These are phyloP conservation scores for Colletotrichum sp. DNA, from an alignment of 2,329 filamentous ascomycete species.

Conservation along the genomic window DNA sequence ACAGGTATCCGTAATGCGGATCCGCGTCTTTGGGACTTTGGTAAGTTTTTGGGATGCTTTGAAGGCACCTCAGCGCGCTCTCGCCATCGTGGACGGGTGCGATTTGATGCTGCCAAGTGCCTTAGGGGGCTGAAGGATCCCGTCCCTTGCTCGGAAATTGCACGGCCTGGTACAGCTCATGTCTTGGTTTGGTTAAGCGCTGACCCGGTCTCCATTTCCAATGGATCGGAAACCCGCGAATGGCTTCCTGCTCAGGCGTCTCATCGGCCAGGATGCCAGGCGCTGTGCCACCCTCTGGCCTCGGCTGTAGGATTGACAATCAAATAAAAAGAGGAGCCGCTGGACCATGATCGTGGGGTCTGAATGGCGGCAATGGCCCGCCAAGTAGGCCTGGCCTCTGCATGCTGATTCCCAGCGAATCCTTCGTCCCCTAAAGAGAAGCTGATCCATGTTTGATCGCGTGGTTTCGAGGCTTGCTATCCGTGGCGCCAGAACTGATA, in stretches of 20 bases:
- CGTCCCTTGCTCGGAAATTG: background rate
- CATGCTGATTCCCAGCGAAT: background rate
- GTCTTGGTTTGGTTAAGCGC: constrained; percentile 11
- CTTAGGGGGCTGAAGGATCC: background rate
- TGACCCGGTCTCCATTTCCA: background rate
- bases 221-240: background rate
- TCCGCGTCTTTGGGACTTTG: background rate
- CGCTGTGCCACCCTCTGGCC: background rate
- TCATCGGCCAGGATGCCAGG: background rate
- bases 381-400: background rate
- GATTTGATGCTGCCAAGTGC: background rate
- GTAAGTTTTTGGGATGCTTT: background rate
- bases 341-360: background rate
- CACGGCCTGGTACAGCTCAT: background rate
- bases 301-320: background rate
- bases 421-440: background rate
- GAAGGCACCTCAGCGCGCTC: background rate
- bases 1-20: background rate
- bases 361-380: background rate
- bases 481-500: background rate
- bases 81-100: background rate
- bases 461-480: background rate
- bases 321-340: background rate
- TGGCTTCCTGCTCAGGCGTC: background rate
- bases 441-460: background rate